Percentiles rank a stretch among this genome's conserved stretches.
These are phyloP conservation scores for Trapa incisa DNA, from an alignment of 345 rosid species.

Conservation along the genomic window DNA sequence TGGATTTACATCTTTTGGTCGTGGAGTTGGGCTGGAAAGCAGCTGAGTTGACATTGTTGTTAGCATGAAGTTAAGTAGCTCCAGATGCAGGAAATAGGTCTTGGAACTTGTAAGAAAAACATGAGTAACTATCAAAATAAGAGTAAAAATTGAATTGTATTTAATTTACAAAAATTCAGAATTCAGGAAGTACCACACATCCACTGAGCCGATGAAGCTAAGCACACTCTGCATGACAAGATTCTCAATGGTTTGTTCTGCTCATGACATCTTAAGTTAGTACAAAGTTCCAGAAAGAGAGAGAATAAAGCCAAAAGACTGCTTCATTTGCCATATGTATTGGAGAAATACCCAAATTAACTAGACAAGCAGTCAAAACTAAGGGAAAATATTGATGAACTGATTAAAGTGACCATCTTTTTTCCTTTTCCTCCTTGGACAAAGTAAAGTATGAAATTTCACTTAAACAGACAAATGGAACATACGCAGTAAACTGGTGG, in stretches of 20 bases:
- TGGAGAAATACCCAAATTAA: not conserved
- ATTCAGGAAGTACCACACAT: slow-evolving; percentile 51
- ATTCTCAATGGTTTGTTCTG: slow-evolving; percentile 67
- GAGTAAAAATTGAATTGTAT: not conserved
- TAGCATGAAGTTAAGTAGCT: slow-evolving; percentile 79
- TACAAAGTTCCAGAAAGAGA: not conserved
- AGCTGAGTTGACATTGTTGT: slow-evolving; percentile 91
- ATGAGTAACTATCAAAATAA: slow-evolving; percentile 16
- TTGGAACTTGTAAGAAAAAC: slow-evolving; percentile 49
- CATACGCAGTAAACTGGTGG: not conserved
- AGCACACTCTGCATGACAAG: slow-evolving; percentile 71
- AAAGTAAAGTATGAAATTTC: not conserved
- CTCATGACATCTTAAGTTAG: slow-evolving; percentile 20
- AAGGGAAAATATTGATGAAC: not conserved
- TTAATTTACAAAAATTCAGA: not conserved
- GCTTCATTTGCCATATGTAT: not conserved
- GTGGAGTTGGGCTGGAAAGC: slow-evolving; percentile 60
- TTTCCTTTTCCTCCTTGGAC: not conserved
- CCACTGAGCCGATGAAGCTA: slow-evolving; percentile 55
- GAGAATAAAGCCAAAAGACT: not conserved
- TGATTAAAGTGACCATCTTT: not conserved
- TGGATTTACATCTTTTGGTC: slow-evolving; percentile 64
- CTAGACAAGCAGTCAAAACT: not conserved
- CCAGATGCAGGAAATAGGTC: slow-evolving; percentile 71
- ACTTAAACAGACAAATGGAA: not conserved